Evolutionary conservation across 768 basidiomycete genomes (phyloP).

Genomic region (Sporobolomyces phaffii): DNA sequence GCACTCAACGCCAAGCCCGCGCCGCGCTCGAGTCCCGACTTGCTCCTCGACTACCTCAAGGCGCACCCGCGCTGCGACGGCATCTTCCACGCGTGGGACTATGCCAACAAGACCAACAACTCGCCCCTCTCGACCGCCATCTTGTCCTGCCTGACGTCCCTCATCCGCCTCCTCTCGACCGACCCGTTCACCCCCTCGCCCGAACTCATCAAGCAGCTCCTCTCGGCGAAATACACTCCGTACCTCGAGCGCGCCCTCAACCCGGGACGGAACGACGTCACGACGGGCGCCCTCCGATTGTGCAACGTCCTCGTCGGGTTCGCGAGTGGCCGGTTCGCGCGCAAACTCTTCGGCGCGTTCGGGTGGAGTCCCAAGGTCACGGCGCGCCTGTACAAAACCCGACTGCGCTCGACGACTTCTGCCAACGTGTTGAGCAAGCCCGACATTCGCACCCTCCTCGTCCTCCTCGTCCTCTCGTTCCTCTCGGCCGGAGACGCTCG

Average conservation of each 20-base stretch:
- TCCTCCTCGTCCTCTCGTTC: conserved; percentile 69
- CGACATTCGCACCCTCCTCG: conserved; percentile 75
- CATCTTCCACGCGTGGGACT: conserved; percentile 34
- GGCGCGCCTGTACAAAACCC: conserved; percentile 35
- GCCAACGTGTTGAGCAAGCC: conserved; percentile 26
- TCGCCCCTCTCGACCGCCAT: conserved; percentile 34
- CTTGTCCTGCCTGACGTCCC: conserved; percentile 31
- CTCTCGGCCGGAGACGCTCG: conserved; percentile 54
- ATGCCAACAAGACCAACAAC: conserved; percentile 38
- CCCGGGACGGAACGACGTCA: conserved; percentile 38
- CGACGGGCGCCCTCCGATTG: conserved; percentile 29
- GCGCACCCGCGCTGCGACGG: conserved; percentile 24
- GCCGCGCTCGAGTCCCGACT: conserved; percentile 11
- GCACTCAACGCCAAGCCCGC: conserved; percentile 25
- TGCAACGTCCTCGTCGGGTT: conserved; percentile 35
- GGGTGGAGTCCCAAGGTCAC: conserved; percentile 36
- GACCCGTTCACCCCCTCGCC: conserved; percentile 36
- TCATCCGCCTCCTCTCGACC: conserved; percentile 35
- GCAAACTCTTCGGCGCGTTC: conserved; percentile 24
- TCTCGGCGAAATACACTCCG: conserved; percentile 19
- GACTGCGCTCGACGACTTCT: conserved; percentile 19
- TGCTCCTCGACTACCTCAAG: conserved; percentile 34
- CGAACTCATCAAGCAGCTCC: conserved; percentile 32
- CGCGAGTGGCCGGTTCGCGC: conserved; percentile 27
- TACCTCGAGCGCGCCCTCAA: conserved; percentile 36